phyloP scores from a whole-genome alignment of 441 rosid genomes.

The Populus trichocarpa region DNA sequence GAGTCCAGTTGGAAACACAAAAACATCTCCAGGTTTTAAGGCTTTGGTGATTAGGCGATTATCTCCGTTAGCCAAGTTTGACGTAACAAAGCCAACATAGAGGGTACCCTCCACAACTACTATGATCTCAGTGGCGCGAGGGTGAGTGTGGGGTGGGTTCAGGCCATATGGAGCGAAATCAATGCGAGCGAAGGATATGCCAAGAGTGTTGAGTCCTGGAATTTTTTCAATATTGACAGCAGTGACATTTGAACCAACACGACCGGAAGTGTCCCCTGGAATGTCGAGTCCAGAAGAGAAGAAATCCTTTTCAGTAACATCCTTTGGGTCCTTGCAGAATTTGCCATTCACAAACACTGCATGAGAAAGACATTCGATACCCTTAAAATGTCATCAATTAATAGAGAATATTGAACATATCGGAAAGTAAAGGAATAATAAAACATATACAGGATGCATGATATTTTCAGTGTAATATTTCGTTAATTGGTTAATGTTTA shows the following conservation, averaged over 20 bases:
- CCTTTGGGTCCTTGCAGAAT: not conserved
- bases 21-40: slow-evolving; percentile 34
- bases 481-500: too few species aligned
- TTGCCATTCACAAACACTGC: not conserved
- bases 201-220: slow-evolving; percentile 20
- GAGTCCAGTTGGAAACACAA: slow-evolving; percentile 36
- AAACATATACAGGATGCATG: too few species aligned
- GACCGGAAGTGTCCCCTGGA: not conserved
- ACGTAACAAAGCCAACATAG: too few species aligned
- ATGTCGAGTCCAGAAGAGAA: not conserved
- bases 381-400: too few species aligned
- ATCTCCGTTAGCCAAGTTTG: too few species aligned
- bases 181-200: slow-evolving; percentile 39
- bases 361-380: too few species aligned
- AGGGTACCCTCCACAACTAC: slow-evolving; percentile 32
- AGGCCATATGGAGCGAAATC: slow-evolving; percentile 39
- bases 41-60: slow-evolving; percentile 15
- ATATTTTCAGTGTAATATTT: too few species aligned
- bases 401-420: too few species aligned
- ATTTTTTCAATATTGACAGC: not conserved
- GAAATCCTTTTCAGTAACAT: not conserved
- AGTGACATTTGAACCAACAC: not conserved
- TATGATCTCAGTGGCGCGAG: slow-evolving; percentile 37
- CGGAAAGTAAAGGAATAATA: too few species aligned
- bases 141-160: slow-evolving; percentile 20